Conservation (phyloP, 2,329 filamentous ascomycete genomes). For the Venturia effusa region DNA sequence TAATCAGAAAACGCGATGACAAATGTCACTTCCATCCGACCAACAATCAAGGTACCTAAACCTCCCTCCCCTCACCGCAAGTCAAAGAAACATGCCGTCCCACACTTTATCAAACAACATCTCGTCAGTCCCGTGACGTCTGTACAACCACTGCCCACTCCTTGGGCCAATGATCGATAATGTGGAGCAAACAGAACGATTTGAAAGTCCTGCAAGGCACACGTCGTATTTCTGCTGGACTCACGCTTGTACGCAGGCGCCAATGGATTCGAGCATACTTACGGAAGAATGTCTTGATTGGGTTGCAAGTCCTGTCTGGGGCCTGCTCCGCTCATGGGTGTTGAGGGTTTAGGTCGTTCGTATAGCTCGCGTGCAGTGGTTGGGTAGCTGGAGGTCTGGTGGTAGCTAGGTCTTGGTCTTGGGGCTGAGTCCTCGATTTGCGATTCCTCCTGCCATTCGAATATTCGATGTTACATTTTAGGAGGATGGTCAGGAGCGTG, state of each 20-base stretch:
- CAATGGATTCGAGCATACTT: neutral
- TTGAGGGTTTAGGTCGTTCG: too few species aligned
- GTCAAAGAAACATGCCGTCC: neutral
- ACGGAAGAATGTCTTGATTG: neutral
- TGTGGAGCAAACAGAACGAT: neutral
- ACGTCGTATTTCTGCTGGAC: neutral
- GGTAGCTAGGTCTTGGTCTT: too few species aligned
- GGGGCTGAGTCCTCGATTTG: too few species aligned
- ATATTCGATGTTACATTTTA: neutral
- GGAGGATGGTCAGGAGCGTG: neutral
- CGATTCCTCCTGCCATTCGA: too few species aligned
- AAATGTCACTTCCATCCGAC: neutral
- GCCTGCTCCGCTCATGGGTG: neutral
- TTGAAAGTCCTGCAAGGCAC: neutral
- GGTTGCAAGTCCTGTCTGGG: neutral
- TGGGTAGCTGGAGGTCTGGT: too few species aligned
- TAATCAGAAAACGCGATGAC: neutral
- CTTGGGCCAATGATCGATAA: neutral
- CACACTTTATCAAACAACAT: constrained; percentile 1
- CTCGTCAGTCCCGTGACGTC: neutral
- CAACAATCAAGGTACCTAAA: neutral
- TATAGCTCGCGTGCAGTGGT: too few species aligned
- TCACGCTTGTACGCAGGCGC: neutral
- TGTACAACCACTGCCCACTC: neutral
- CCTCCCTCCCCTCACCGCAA: neutral